Percentiles rank a stretch among this genome's conserved stretches.
Conservation (phyloP, 2,329 filamentous ascomycete genomes). For the Coniochaeta hoffmannii region DNA sequence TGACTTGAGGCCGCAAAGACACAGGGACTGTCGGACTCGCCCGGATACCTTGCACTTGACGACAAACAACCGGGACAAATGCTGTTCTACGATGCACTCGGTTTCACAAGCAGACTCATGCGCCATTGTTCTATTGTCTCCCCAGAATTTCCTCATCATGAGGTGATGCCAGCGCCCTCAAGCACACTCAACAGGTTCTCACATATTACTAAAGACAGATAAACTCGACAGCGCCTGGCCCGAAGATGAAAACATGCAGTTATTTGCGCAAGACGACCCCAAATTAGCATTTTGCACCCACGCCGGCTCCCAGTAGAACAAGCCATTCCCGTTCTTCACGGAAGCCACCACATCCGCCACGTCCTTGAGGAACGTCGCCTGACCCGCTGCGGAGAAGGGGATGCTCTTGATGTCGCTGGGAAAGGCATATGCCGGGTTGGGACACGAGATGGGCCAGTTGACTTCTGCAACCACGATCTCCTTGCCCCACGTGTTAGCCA, state of each 20-base stretch:
- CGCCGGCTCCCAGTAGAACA: constrained; percentile 70
- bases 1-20: no score
- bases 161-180: no score
- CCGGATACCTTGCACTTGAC: no score
- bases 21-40: no score
- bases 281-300: constrained; percentile 60
- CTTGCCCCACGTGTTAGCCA: constrained; percentile 57
- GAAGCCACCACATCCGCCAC: constrained; percentile 49
- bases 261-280: constrained; percentile 58
- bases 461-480: constrained; percentile 63
- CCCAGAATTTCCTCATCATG: no score
- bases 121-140: no score
- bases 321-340: constrained; percentile 45
- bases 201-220: constrained; percentile 35
- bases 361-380: constrained; percentile 52
- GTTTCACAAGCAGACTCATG: no score
- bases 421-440: constrained; percentile 49
- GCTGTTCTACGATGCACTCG: no score
- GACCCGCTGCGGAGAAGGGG: constrained; percentile 55
- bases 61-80: no score
- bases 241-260: constrained; percentile 51
- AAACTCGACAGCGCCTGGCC: constrained; percentile 50
- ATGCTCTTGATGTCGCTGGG: constrained; percentile 52
- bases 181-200: background rate
- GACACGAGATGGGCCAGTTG: constrained; percentile 61